Evolutionary conservation across 768 basidiomycete genomes (phyloP), one percentile per base, ranked within the genome.

Genomic region (Fibroporia radiculosa): DNA sequence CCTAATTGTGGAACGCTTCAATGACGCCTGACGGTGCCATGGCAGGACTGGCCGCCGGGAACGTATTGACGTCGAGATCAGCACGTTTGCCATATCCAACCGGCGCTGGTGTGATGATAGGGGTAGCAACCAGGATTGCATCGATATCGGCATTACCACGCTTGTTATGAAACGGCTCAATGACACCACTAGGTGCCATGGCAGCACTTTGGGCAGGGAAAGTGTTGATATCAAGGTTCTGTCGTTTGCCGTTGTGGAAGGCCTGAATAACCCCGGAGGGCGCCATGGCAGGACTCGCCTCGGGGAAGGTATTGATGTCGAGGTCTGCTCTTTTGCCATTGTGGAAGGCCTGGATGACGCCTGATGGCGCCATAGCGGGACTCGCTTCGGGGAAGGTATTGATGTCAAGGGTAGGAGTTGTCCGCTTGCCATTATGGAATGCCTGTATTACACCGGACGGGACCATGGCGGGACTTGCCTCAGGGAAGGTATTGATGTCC

Each of bases 101-200:
- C 44, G 51, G 54, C 16, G 23, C 28, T 24, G 48, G 43, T 37
- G 57, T 54, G 2, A 53, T 25, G 28, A 54, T 57, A 12, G 22
- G 24, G 14, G 45, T 33, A 13, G 48, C 44, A 1, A 58, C 42
- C 40, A 43, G 55, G 1, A 55, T 48, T 1, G 61, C 40, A n/a
- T 35, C 20, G 40, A 50, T 29, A 28, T 57, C 48, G 18, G 44
- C 26, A 52, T 57, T 56, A 39, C 48, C 25, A 29, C 53, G 56
- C 48, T 52, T 53, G 28, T 41, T 45, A 16, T 45, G 36, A 20
- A 18, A 42, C 11, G 25, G 32, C 4, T 46, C 54, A 27, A 48
- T 56, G 29, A 71, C 56, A 12, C 71, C 70, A 3, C 58, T 48
- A 6, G 59, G 54, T 0, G 71, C 58, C 37, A 63, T 68, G 25